These are phyloP conservation scores for Didymella exigua DNA, from an alignment of 2,329 filamentous ascomycete species.

Conservation along the genomic window DNA sequence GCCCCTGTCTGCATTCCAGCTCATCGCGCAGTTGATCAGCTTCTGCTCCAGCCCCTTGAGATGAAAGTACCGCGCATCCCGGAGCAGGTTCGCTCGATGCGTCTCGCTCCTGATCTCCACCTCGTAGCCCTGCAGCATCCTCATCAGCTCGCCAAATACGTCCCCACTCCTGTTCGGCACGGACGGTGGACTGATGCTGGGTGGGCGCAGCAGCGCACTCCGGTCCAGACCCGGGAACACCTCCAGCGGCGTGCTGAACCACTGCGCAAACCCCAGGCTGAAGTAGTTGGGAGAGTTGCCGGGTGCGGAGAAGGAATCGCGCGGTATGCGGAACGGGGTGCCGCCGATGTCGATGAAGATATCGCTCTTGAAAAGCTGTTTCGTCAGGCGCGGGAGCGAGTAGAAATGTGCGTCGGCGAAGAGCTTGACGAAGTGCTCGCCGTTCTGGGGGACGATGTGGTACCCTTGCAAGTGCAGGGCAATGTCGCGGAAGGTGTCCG, in stretches of 20 bases:
- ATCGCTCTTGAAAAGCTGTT: slow-evolving; percentile 86
- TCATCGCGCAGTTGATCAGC: slow-evolving; percentile 76
- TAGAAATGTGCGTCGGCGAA: slow-evolving; percentile 98
- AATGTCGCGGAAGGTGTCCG: slow-evolving; percentile 86
- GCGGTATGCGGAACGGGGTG: slow-evolving; percentile 85
- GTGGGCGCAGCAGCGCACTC: slow-evolving; percentile 79
- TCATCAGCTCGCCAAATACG: slow-evolving; percentile 80
- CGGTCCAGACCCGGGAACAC: slow-evolving; percentile 86
- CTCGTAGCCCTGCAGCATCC: slow-evolving; percentile 82
- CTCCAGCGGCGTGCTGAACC: slow-evolving; percentile 80
- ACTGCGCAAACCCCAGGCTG: slow-evolving; percentile 84
- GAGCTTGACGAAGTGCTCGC: slow-evolving; percentile 85
- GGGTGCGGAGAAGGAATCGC: slow-evolving; percentile 81
- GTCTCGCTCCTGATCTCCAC: slow-evolving; percentile 75
- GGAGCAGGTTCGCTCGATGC: slow-evolving; percentile 77
- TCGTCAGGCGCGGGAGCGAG: slow-evolving; percentile 82
- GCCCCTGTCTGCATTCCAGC: slow-evolving; percentile 72
- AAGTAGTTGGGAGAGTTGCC: slow-evolving; percentile 97
- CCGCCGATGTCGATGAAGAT: slow-evolving; percentile 93
- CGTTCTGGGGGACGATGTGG: slow-evolving; percentile 80
- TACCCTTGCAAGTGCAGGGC: slow-evolving; percentile 89
- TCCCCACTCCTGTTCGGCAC: slow-evolving; percentile 84
- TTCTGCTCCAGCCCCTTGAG: slow-evolving; percentile 90
- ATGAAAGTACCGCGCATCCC: slow-evolving; percentile 91
- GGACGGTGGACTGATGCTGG: slow-evolving; percentile 80